Evolutionary conservation across 2,329 filamentous ascomycete genomes (phyloP), one percentile per base, ranked within the genome.

Genomic region (Fusarium temperatum): DNA sequence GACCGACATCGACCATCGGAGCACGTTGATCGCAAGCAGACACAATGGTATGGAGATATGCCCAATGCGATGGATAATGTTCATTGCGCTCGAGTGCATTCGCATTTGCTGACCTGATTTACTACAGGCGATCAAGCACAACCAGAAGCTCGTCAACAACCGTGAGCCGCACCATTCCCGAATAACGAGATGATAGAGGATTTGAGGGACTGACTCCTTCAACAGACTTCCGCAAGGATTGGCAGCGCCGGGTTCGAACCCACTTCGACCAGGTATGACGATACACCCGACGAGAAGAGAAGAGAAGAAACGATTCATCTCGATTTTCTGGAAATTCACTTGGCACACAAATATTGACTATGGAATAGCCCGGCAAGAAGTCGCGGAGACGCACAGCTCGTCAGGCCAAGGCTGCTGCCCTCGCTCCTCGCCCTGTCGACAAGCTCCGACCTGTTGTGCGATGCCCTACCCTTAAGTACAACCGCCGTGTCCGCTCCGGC

Each of bases 391-490:
- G 96, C 83, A 90, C 94, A 86, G 94, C 95, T 80, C 96, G 96
- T 87, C 91, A 94, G 85, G 91, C 93, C 82, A 99, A 98, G 93
- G 96, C 96, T 83, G 95, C 95, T 82, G 93, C 94, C 83, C 89
- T 98, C 83, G 96, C 96, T 84, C 96, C 96, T 84, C 95, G 96
- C 82, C 96, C 96, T 80, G 94, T 98, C 87, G 96, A 99, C 91
- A 95, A 94, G 88, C 91, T 99, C 84, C 92, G 95, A 85, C 96
- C 96, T 79, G 88, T 98, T 86, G 96, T 99, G 81, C 94, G 95
- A 89, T 98, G 96, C 93, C 96, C 96, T 84, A 96, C 94, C 82
- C 87, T 98, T 90, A 98, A 97, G 91, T 97, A 99, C 91, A 99
- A 99, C 94, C 95, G 96, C 85, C 95, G 95, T 85, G 93, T 97